phyloP scores from a whole-genome alignment of 2,329 filamentous ascomycete species.

The Alternaria alternata region DNA sequence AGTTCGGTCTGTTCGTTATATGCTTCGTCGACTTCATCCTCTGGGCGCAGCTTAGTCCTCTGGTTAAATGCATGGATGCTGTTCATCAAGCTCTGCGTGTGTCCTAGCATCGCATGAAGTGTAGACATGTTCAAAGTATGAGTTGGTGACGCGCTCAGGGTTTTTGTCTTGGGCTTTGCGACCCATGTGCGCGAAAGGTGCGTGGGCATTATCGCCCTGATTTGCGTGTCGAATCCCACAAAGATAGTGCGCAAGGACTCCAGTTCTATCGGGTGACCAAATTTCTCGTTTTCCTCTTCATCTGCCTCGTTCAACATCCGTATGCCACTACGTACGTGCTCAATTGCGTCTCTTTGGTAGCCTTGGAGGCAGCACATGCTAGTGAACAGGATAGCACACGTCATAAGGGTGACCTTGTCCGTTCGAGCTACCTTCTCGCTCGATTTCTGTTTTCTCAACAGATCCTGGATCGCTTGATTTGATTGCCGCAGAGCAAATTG shows the following conservation, averaged over 20 bases:
- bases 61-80: conserved; percentile 39
- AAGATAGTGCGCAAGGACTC: conserved; percentile 41
- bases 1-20: conserved; percentile 12
- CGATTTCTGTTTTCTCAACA: conserved; percentile 24
- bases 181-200: conserved; percentile 32
- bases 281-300: conserved; percentile 6
- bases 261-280: conserved; percentile 35
- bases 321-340: conserved; percentile 43
- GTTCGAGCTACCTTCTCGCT: conserved; percentile 6
- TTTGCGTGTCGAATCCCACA: conserved; percentile 42
- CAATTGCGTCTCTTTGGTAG: conserved; percentile 37
- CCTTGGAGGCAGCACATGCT: conserved; percentile 45
- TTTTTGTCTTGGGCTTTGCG: conserved; percentile 23
- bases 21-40: conserved; percentile 23
- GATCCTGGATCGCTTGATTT: conserved; percentile 38
- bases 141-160: background rate
- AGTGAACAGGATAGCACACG: conserved; percentile 42
- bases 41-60: conserved; percentile 16
- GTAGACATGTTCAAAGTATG: conserved; percentile 18
- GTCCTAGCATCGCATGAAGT: conserved; percentile 21
- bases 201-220: conserved; percentile 39
- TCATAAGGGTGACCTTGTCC: conserved; percentile 43
- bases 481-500: conserved; percentile 44
- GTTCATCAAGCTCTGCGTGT: conserved; percentile 35
- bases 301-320: conserved; percentile 43